Base-by-base conservation (phyloP, 192 early-diverging fungal genomes). In the Backusella parvicylindrica region DNA sequence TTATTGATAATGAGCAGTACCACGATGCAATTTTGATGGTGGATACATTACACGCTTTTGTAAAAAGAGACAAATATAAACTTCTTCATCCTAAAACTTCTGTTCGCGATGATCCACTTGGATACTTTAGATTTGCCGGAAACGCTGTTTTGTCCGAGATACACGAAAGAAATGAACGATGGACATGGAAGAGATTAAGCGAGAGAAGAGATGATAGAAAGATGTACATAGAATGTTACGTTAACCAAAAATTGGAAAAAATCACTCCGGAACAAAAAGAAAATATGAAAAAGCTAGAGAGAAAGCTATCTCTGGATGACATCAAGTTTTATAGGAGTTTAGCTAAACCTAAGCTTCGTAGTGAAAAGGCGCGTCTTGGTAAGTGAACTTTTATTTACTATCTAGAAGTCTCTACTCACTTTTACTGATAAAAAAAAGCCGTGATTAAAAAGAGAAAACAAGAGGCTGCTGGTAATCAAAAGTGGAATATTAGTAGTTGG, bases 81-180 rank as follows among this genome's bases (percentile, higher is more conserved):
- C 91, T 90, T 78, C 94, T 92, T 79, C 89, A 92, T 6, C 97
- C 97, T 9, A 92, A 94, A 12, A 89, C 84, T 9, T 82, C 87
- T 1, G 84, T 95, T 68, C 92, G 86, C 74, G 81, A 90, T 76
- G 89, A 96, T 79, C 94, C 95, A n/a, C 80, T 68, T 37, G 90
- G 84, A 8, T 96, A 90, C 88, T 81, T 96, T 36, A 74, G 81
- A 72, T 89, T 87, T 83, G 86, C 88, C 74, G 84, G 86, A 6
- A 83, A 81, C 41, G 91, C 90, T 49, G 86, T 97, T 15, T 79
- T 92, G 15, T 81, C 82, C 40, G 91, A 95, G 30, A 92, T 97
- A 31, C 92, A 92, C 69, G 93, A 94, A 67, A 83, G 83, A 68
- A 86, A 92, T 68, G 77, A 88, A 68, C 81, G 81, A 71, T 93